These are phyloP conservation scores for Hansenula sp. DNA, from an alignment of 1,139 yeast genomes.

Conservation along the genomic window DNA sequence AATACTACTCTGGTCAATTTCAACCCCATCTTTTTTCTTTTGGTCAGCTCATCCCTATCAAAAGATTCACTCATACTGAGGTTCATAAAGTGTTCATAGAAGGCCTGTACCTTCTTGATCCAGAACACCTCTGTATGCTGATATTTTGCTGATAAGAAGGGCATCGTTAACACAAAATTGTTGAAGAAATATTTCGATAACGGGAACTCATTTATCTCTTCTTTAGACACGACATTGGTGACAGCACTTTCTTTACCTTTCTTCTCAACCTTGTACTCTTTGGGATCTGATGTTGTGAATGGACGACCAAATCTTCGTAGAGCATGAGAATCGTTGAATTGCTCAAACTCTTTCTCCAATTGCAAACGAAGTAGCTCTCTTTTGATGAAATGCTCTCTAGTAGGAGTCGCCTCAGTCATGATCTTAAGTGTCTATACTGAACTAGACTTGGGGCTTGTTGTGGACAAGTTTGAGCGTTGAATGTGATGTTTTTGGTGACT, in stretches of 20 bases:
- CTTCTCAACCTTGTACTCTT: neutral
- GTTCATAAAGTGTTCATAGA: conserved; percentile 70
- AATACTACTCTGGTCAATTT: conserved; percentile 61
- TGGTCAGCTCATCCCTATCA: conserved; percentile 70
- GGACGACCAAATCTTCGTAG: conserved; percentile 72
- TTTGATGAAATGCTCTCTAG: conserved; percentile 81
- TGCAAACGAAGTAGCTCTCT: conserved; percentile 67
- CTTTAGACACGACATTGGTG: neutral
- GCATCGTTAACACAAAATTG: conserved; percentile 63
- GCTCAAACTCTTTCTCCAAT: conserved; percentile 56
- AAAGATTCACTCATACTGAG: conserved; percentile 68
- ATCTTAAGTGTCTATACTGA: conserved; percentile 41
- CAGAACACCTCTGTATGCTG: conserved; percentile 60
- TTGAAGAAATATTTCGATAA: conserved; percentile 61
- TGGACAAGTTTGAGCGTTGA: no score
- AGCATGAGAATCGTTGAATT: conserved; percentile 54
- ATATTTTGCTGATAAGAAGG: conserved; percentile 53
- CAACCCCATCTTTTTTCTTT: conserved; percentile 59
- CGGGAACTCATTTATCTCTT: conserved; percentile 43
- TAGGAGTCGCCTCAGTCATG: conserved; percentile 38
- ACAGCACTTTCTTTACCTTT: neutral
- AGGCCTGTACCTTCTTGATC: conserved; percentile 75
- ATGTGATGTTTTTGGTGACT: no score
- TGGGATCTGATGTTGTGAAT: conserved; percentile 40
- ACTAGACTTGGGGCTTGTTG: no score